A percentile compares a stretch with the other conserved stretches of the same genome.
phyloP scores from a whole-genome alignment of 352 stramenopile genomes.

The Phytophthora crassamura region DNA sequence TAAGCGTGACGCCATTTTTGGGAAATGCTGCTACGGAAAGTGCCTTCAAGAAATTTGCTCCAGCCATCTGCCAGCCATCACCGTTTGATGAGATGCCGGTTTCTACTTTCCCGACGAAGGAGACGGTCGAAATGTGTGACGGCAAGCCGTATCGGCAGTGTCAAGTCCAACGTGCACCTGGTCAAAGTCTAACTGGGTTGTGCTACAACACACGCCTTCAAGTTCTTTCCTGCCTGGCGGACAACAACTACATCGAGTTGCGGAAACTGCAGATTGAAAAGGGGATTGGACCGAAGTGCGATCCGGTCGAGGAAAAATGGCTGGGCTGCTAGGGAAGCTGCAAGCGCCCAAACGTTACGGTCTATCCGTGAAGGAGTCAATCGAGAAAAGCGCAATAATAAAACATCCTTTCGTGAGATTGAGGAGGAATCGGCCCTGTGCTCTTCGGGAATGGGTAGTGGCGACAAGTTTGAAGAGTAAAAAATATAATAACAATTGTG shows the following conservation, averaged over 20 bases:
- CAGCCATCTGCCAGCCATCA: not conserved
- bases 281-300: conserved; percentile 28
- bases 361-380: too few relatives aligned
- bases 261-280: conserved; percentile 36
- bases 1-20: not conserved
- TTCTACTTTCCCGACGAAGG: conserved; percentile 1
- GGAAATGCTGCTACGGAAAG: conserved; percentile 2
- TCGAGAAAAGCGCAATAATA: too few relatives aligned
- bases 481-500: too few relatives aligned
- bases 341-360: too few relatives aligned
- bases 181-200: conserved; percentile 26
- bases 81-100: conserved; percentile 1
- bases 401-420: too few relatives aligned
- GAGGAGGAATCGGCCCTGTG: too few relatives aligned
- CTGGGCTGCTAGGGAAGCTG: conserved; percentile 39
- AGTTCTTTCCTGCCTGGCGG: conserved; percentile 34
- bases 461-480: too few relatives aligned
- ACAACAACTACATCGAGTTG: conserved; percentile 30
- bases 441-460: too few relatives aligned
- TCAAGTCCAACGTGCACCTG: too few relatives aligned
- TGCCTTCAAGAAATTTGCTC: conserved; percentile 1
- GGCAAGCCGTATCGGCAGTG: conserved; percentile 30
- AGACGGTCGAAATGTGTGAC: conserved; percentile 20
- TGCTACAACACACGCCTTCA: conserved; percentile 34
- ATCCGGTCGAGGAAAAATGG: conserved; percentile 41